Evolutionary conservation across 106 monocot species (phyloP).

Genomic region (Dendrobium huoshanense): DNA sequence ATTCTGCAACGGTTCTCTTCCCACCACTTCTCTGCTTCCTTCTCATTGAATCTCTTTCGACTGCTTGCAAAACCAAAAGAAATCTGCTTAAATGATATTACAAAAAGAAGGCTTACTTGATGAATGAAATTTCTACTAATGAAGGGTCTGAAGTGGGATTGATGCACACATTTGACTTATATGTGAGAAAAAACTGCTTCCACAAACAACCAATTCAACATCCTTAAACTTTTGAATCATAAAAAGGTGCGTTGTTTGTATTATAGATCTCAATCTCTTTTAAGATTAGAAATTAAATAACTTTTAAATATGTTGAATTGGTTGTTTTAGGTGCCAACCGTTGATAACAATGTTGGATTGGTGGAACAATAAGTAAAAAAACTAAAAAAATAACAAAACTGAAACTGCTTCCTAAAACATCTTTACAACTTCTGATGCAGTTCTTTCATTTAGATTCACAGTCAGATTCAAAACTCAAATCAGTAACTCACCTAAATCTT

Average conservation of each 20-base stretch:
- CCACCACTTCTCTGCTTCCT: slow-evolving; percentile 83
- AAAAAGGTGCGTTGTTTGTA: too few species aligned
- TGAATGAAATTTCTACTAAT: not conserved
- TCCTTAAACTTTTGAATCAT: too few species aligned
- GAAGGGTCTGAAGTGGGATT: too few species aligned
- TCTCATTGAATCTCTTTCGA: slow-evolving; percentile 61
- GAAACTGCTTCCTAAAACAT: not conserved
- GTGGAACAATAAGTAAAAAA: too few species aligned
- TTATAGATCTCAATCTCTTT: too few species aligned
- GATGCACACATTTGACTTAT: too few species aligned
- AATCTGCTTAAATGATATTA: not conserved
- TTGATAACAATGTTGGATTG: too few species aligned
- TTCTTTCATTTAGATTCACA: not conserved
- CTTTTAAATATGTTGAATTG: too few species aligned
- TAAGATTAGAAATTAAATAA: too few species aligned
- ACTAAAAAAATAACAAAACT: not conserved
- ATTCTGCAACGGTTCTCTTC: slow-evolving; percentile 51
- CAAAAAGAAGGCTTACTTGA: not conserved
- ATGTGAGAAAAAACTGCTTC: too few species aligned
- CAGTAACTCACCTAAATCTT: slow-evolving; percentile 57
- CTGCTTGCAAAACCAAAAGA: slow-evolving; percentile 22
- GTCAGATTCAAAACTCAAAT: not conserved
- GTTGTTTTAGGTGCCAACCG: too few species aligned
- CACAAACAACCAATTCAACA: too few species aligned
- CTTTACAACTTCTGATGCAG: not conserved